Percentiles rank a stretch among this genome's conserved stretches.
Conservation (phyloP, 495 filamentous ascomycete species). For the Penicillium angulare region DNA sequence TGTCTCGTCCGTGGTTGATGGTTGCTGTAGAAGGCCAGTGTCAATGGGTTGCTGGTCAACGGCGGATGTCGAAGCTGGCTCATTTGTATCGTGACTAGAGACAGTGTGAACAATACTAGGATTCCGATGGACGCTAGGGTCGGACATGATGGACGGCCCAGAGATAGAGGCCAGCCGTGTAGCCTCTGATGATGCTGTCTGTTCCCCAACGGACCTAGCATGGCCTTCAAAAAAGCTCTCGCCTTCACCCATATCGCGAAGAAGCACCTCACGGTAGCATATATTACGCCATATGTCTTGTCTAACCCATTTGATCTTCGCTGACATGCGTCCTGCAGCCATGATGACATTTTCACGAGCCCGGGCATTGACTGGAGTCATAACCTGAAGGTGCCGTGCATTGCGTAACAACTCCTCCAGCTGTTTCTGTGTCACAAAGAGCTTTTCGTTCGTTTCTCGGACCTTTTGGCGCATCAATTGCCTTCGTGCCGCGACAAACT, state of each 20-base stretch:
- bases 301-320: constrained; percentile 87
- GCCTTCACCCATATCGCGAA: constrained; percentile 82
- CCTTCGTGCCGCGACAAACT: constrained; percentile 76
- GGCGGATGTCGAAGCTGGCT: neutral
- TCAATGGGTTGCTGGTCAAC: constrained; percentile 9
- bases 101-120: constrained; percentile 19
- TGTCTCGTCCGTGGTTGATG: constrained; percentile 20
- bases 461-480: constrained; percentile 83
- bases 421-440: constrained; percentile 67
- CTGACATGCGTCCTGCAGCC: constrained; percentile 80
- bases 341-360: constrained; percentile 83
- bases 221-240: constrained; percentile 15
- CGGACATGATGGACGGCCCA: constrained; percentile 20
- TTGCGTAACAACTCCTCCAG: constrained; percentile 83
- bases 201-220: constrained; percentile 17
- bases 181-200: constrained; percentile 9
- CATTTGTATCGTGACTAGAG: constrained; percentile 20
- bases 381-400: constrained; percentile 85
- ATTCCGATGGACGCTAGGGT: constrained; percentile 12
- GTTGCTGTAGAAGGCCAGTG: constrained; percentile 14
- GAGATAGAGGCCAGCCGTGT: constrained; percentile 19
- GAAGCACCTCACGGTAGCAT: constrained; percentile 86
- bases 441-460: constrained; percentile 75
- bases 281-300: constrained; percentile 91
- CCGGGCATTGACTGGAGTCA: constrained; percentile 83